These are phyloP conservation scores for Pseudogymnoascus sp. DNA, from an alignment of 2,329 filamentous ascomycete species.

Conservation along the genomic window DNA sequence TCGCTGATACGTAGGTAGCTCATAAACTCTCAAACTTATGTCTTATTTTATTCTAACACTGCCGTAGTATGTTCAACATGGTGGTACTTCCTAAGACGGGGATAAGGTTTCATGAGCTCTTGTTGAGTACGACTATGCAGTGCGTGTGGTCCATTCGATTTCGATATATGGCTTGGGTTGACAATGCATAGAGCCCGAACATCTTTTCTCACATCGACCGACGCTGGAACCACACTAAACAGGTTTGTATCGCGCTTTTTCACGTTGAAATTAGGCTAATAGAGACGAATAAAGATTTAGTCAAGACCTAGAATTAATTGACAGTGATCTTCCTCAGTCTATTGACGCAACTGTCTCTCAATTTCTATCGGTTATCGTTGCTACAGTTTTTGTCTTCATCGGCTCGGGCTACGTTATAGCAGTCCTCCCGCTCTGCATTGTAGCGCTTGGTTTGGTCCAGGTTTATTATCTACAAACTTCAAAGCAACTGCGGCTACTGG, in stretches of 20 bases:
- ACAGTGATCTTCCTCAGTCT: conserved; percentile 22
- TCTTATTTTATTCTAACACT: background rate
- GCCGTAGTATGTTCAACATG: background rate
- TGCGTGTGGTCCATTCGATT: background rate
- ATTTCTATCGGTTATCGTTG: background rate
- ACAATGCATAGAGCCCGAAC: conserved; percentile 38
- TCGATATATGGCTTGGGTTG: background rate
- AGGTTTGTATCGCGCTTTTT: conserved; percentile 27
- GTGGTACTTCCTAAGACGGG: background rate
- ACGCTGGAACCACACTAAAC: conserved; percentile 37
- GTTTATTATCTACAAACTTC: conserved; percentile 39
- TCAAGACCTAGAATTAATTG: conserved; percentile 33
- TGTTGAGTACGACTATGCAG: background rate
- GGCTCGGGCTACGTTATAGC: background rate
- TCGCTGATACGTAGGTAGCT: background rate
- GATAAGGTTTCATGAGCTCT: background rate
- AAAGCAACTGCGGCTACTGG: conserved; percentile 38
- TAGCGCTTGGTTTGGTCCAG: conserved; percentile 22
- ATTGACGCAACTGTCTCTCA: background rate
- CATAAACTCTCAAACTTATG: background rate
- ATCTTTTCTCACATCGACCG: conserved; percentile 36
- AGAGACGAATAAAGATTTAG: conserved; percentile 31
- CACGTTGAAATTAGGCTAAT: background rate
- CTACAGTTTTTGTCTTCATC: background rate
- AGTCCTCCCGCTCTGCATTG: background rate